Conservation (phyloP, 352 stramenopile species). For the Pythium phragmiticola region DNA sequence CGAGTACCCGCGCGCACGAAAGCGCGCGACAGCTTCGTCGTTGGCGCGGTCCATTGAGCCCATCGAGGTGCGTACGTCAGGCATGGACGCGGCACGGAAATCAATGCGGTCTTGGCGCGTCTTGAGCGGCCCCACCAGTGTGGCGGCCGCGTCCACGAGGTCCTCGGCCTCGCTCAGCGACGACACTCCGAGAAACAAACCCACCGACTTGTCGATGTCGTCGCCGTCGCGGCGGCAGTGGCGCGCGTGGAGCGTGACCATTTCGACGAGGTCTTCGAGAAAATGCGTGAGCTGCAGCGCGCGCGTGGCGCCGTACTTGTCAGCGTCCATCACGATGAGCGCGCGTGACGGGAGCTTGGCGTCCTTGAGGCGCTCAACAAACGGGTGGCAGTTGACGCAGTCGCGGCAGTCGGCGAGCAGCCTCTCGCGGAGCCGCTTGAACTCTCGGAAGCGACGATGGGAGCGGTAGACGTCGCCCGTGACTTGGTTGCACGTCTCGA, state of each 20-base stretch:
- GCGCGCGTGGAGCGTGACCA: slow-evolving; percentile 42
- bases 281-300: slow-evolving; percentile 68
- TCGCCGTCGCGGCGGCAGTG: slow-evolving; percentile 44
- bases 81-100: slow-evolving; percentile 63
- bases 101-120: slow-evolving; percentile 71
- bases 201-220: slow-evolving; percentile 68
- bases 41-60: slow-evolving; percentile 15
- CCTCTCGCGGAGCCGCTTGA: slow-evolving; percentile 62
- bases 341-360: slow-evolving; percentile 46
- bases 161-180: slow-evolving; percentile 51
- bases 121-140: slow-evolving; percentile 42
- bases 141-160: slow-evolving; percentile 30
- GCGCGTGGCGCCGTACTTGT: slow-evolving; percentile 58
- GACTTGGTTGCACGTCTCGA: slow-evolving; percentile 64
- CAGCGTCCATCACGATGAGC: slow-evolving; percentile 52
- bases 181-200: slow-evolving; percentile 49
- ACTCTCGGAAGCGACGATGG: slow-evolving; percentile 63
- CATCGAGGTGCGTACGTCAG: slow-evolving; percentile 53
- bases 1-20: slow-evolving; percentile 26
- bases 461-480: slow-evolving; percentile 56
- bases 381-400: slow-evolving; percentile 44
- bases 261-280: slow-evolving; percentile 47
- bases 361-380: slow-evolving; percentile 52
- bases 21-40: slow-evolving; percentile 7
- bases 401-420: slow-evolving; percentile 55